These are phyloP conservation scores for Trametes hirsuta DNA, from an alignment of 1,284 basidiomycete genomes.

Conservation along the genomic window DNA sequence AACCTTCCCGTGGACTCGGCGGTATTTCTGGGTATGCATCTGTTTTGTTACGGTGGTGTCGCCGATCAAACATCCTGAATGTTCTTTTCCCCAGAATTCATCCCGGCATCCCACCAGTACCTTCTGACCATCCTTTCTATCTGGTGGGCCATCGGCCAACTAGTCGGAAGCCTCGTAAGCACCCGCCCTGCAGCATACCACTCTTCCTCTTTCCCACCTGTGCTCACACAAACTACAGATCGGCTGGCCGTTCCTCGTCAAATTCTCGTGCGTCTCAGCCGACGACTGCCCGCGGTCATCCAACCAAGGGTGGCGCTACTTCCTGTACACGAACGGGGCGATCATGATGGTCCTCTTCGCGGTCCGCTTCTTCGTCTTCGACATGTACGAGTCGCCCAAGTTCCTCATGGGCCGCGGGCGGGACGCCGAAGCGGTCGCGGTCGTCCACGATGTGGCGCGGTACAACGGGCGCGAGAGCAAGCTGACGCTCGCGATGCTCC, in stretches of 20 bases:
- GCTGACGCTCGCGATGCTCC: conserved; percentile 45
- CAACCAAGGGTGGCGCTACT: conserved; percentile 74
- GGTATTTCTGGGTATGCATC: conserved; percentile 66
- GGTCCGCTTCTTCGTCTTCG: conserved; percentile 72
- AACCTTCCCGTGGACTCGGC: conserved; percentile 79
- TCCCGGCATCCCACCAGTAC: conserved; percentile 63
- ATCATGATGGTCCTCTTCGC: conserved; percentile 64
- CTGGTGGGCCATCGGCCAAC: conserved; percentile 68
- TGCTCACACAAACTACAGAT: conserved; percentile 37
- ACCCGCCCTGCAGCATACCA: conserved; percentile 40
- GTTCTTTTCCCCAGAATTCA: conserved; percentile 52
- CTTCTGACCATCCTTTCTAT: conserved; percentile 62
- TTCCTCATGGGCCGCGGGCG: conserved; percentile 71
- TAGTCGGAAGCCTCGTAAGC: conserved; percentile 58
- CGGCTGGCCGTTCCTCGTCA: conserved; percentile 61
- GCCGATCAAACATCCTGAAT: background rate
- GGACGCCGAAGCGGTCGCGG: conserved; percentile 70
- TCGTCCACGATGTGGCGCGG: conserved; percentile 66
- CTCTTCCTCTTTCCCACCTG: conserved; percentile 51
- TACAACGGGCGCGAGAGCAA: conserved; percentile 58
- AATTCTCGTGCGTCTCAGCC: conserved; percentile 55
- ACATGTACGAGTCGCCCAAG: conserved; percentile 73
- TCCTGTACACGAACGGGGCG: conserved; percentile 60
- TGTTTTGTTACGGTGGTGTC: background rate
- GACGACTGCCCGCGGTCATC: conserved; percentile 44